These are phyloP conservation scores for Nakaseomyces sp. DNA, from an alignment of 1,139 yeast species.

Conservation along the genomic window DNA sequence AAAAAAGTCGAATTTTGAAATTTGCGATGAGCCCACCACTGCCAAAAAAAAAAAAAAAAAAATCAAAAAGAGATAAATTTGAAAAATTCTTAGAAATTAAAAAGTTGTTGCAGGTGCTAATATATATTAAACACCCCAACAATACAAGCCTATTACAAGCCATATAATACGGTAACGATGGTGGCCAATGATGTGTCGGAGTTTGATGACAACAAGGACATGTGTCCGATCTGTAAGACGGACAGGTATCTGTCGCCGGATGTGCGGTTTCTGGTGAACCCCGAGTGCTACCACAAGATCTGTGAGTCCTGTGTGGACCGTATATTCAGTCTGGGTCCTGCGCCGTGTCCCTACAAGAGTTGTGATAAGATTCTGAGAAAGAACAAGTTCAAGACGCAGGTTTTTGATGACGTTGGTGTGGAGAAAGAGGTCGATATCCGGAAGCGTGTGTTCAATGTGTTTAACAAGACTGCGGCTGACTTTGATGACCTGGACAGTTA, in stretches of 20 bases:
- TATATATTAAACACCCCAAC: no score
- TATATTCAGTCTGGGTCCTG: constrained; percentile 88
- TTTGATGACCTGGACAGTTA: constrained; percentile 55
- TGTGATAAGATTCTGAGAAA: constrained; percentile 83
- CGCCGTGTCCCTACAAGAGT: constrained; percentile 90
- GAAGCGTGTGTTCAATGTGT: constrained; percentile 63
- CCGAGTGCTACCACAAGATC: constrained; percentile 95
- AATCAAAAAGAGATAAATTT: no score
- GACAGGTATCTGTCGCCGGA: constrained; percentile 91
- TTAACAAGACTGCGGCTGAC: constrained; percentile 73
- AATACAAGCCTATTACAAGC: no score
- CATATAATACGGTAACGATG: neutral
- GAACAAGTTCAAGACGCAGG: constrained; percentile 83
- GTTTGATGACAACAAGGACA: constrained; percentile 44
- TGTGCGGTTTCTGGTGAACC: constrained; percentile 83
- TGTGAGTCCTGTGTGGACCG: constrained; percentile 96
- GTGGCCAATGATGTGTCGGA: constrained; percentile 2
- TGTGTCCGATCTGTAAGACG: constrained; percentile 97
- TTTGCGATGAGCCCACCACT: no score
- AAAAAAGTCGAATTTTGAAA: no score
- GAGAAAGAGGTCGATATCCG: constrained; percentile 91
- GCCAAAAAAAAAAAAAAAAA: no score
- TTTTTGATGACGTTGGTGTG: constrained; percentile 80
- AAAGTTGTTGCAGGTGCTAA: no score
- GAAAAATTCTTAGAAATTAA: no score